Percentiles rank a stretch among this genome's conserved stretches.
Evolutionary conservation across 164 flowering plant species (phyloP).

Genomic region (Magnolia kwangsiensis): DNA sequence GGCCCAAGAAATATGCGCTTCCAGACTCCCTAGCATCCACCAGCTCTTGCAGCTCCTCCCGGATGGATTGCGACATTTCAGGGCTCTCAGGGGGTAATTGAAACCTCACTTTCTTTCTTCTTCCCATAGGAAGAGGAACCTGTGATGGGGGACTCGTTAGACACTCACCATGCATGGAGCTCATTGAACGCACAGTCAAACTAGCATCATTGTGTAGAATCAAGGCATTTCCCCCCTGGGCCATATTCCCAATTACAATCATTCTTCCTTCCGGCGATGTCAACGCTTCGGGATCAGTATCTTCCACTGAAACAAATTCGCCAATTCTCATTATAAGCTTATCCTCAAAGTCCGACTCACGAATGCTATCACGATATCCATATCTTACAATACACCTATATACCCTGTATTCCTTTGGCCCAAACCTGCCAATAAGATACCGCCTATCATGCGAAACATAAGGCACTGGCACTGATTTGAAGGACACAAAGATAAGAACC

Average conservation of each 20-base stretch:
- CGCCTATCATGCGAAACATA: conserved; percentile 35
- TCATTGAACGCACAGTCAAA: neutral
- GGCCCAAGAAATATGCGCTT: conserved; percentile 58
- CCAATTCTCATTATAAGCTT: conserved; percentile 48
- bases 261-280: conserved; percentile 45
- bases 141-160: conserved; percentile 10
- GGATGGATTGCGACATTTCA: conserved; percentile 29
- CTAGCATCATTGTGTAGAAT: conserved; percentile 23
- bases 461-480: conserved; percentile 51
- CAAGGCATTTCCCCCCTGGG: conserved; percentile 33
- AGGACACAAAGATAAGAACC: conserved; percentile 61
- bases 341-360: conserved; percentile 60
- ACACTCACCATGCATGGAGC: conserved; percentile 5
- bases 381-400: conserved; percentile 66
- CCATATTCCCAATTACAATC: conserved; percentile 45
- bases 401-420: conserved; percentile 43
- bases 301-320: conserved; percentile 60
- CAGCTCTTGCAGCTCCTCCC: conserved; percentile 58
- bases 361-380: conserved; percentile 48
- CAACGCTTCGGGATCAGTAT: conserved; percentile 37
- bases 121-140: neutral
- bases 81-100: conserved; percentile 42
- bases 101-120: conserved; percentile 51
- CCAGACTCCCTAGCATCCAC: conserved; percentile 69
- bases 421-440: conserved; percentile 56